Evolutionary conservation across 306 rosid species (phyloP), one percentile per base, ranked within the genome.

Genomic region (Medicago lupulina): DNA sequence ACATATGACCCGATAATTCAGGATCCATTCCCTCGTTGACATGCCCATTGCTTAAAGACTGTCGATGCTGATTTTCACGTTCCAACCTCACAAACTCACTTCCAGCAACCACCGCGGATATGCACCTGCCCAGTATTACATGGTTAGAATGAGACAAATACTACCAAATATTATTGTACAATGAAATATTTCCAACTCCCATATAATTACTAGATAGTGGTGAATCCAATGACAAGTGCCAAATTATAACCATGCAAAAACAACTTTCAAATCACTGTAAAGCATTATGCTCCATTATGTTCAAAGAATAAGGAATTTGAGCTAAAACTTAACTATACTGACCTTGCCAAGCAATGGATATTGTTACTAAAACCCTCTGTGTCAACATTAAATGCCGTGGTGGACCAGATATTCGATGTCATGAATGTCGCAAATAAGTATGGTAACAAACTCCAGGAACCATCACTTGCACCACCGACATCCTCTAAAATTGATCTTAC

Each of bases 331-430:
- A 80, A 60, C 77, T 67, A 79, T 77, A 38, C 84, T 25, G 76
- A 95, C 98, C 97, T 92, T 83, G 97, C 97, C 83, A 95, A 82
- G 89, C 98, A 95, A 78, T 95, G 88, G 58, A 95, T 86, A 74
- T 95, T 95, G 87, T 92, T 95, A 78, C 86, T 95, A 87, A 95
- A 95, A 67, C 98, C 98, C 67, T 91, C 93, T 0, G 98, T 92
- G 76, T 92, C 98, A 63, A 95, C 96, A 61, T 95, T 95, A 88
- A 95, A 95, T 80, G 97, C 97, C 0, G 98, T 90, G 61, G 91
- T 87, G 73, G 83, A 80, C 98, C 98, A 95, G 77, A 95, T 85
- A 83, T 79, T 92, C 76, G 97, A 92, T 58, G 93, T 92, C 97
- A 95, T 92, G 83, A 95, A 92, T 73, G 97, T 87, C 69, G 97